These are phyloP conservation scores for Phytopythium ostracodes DNA, from an alignment of 352 stramenopile species.

Conservation along the genomic window DNA sequence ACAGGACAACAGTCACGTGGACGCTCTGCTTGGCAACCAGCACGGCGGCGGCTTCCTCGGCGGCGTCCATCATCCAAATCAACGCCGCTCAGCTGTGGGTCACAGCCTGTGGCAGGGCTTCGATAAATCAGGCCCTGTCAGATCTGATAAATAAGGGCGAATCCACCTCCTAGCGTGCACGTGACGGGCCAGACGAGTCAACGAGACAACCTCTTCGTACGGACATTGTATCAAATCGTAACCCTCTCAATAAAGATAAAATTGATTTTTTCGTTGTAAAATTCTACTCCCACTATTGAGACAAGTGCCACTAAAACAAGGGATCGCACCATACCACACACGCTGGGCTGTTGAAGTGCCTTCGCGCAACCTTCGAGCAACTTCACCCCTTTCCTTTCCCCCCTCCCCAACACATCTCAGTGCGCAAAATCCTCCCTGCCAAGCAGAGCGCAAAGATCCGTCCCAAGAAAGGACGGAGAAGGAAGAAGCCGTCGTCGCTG, in stretches of 20 bases:
- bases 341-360: slow-evolving; percentile 12
- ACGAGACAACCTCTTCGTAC: background rate
- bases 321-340: too few species aligned
- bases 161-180: background rate
- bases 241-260: background rate
- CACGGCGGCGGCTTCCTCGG: background rate
- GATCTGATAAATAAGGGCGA: slow-evolving; percentile 6
- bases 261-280: too few species aligned
- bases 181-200: background rate
- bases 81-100: background rate
- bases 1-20: background rate
- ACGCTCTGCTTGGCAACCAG: too few species aligned
- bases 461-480: background rate
- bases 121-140: slow-evolving; percentile 8
- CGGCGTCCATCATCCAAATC: background rate
- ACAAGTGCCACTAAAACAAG: background rate
- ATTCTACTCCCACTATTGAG: background rate
- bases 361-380: slow-evolving; percentile 14
- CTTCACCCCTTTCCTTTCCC: too few species aligned
- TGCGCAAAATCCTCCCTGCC: background rate
- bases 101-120: background rate
- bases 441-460: background rate
- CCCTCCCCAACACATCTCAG: background rate
- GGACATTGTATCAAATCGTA: background rate
- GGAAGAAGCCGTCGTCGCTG: background rate